Conservation (phyloP, 2,329 filamentous ascomycete genomes). For the Sclerotinia spermophila region DNA sequence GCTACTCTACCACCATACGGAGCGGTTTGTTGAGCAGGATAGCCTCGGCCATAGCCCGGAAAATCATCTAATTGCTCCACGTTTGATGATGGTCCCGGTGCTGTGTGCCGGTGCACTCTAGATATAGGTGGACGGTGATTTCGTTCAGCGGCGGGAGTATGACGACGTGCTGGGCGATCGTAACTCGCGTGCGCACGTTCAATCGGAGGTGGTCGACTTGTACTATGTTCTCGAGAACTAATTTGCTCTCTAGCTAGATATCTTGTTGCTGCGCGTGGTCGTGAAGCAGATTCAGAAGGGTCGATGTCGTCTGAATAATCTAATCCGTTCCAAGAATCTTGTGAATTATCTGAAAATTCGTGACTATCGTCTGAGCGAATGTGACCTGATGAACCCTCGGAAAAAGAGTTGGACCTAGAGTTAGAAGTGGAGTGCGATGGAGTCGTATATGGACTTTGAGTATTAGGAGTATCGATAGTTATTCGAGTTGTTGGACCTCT, state of each 20-base stretch:
- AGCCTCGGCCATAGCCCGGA: slow-evolving; percentile 44
- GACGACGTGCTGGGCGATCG: slow-evolving; percentile 39
- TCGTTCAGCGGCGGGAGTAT: slow-evolving; percentile 36
- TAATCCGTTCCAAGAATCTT: slow-evolving; percentile 34
- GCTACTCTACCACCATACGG: slow-evolving; percentile 27
- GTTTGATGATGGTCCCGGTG: slow-evolving; percentile 55
- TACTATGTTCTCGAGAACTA: slow-evolving; percentile 27
- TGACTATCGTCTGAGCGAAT: slow-evolving; percentile 37
- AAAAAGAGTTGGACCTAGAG: slow-evolving; percentile 32
- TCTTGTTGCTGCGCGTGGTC: slow-evolving; percentile 29
- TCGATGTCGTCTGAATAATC: slow-evolving; percentile 50
- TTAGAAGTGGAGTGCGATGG: slow-evolving; percentile 32
- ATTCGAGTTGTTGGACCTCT: slow-evolving; percentile 22
- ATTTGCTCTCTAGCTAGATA: slow-evolving; percentile 28
- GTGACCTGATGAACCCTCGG: slow-evolving; percentile 34
- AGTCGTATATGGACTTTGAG: slow-evolving; percentile 18
- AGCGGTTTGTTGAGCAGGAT: slow-evolving; percentile 36
- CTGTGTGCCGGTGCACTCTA: slow-evolving; percentile 42
- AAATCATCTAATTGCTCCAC: slow-evolving; percentile 65
- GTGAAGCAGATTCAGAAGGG: slow-evolving; percentile 57
- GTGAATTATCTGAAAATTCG: slow-evolving; percentile 41
- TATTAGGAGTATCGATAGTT: slow-evolving; percentile 27
- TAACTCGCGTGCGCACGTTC: slow-evolving; percentile 27
- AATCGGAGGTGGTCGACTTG: slow-evolving; percentile 39
- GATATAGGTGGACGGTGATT: slow-evolving; percentile 38